Evolutionary conservation across 2,329 filamentous ascomycete genomes (phyloP).

Genomic region (Dactylonectria macrodidyma): DNA sequence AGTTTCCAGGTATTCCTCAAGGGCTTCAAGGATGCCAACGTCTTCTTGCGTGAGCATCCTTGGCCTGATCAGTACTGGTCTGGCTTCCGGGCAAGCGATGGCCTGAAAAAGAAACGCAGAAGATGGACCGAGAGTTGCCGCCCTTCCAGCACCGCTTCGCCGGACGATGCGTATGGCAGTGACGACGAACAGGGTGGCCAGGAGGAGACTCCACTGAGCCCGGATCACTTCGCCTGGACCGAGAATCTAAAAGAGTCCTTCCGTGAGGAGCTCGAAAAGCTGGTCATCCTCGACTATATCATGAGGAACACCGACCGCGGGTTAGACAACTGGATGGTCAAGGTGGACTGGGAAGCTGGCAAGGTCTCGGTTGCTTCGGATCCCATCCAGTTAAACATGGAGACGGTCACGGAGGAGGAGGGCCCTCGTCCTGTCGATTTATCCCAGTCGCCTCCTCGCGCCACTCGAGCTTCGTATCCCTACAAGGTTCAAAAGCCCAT

Average conservation of each 20-base stretch:
- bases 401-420: conserved; percentile 58
- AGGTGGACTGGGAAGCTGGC: conserved; percentile 88
- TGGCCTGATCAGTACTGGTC: conserved; percentile 92
- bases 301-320: conserved; percentile 99
- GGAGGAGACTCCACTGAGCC: conserved; percentile 67
- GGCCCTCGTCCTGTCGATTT: conserved; percentile 75
- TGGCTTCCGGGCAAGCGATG: conserved; percentile 78
- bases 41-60: conserved; percentile 94
- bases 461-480: conserved; percentile 68
- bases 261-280: conserved; percentile 93
- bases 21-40: conserved; percentile 96
- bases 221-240: conserved; percentile 84
- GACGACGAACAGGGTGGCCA: conserved; percentile 67
- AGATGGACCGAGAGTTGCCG: conserved; percentile 87
- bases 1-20: conserved; percentile 99
- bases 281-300: conserved; percentile 98
- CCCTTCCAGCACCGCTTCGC: conserved; percentile 65
- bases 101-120: conserved; percentile 72
- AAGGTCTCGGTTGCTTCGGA: conserved; percentile 90
- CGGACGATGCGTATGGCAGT: conserved; percentile 76
- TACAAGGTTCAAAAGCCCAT: conserved; percentile 89
- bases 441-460: conserved; percentile 57
- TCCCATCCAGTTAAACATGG: conserved; percentile 78
- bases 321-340: conserved; percentile 99
- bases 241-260: conserved; percentile 91